These are phyloP conservation scores for Lepiota venenata DNA, from an alignment of 768 basidiomycete species.

Conservation along the genomic window DNA sequence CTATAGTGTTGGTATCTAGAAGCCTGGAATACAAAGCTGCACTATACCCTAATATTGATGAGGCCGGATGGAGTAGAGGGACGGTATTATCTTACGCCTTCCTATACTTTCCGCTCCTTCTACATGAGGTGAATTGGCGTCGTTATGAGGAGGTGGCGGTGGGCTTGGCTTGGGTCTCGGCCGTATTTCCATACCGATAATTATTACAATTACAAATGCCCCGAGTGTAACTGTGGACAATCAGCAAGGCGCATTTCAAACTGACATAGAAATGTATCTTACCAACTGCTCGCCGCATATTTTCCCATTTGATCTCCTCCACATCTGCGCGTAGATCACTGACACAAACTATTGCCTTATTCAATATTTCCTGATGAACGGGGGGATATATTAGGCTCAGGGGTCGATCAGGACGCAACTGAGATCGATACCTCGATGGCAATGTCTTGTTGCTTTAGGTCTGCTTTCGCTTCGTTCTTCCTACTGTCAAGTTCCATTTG, in stretches of 20 bases:
- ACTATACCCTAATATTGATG: neutral
- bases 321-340: constrained; percentile 79
- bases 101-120: constrained; percentile 31
- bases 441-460: constrained; percentile 83
- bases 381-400: neutral
- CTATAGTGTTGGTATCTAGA: constrained; percentile 6
- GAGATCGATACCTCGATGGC: constrained; percentile 60
- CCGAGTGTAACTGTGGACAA: constrained; percentile 49
- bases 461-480: constrained; percentile 85
- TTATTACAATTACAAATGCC: constrained; percentile 65
- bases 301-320: constrained; percentile 87
- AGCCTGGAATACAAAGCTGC: constrained; percentile 4
- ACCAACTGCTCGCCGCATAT: constrained; percentile 83
- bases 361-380: constrained; percentile 59
- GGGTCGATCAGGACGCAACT: neutral
- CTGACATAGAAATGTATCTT: constrained; percentile 23
- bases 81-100: constrained; percentile 27
- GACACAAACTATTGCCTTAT: constrained; percentile 67
- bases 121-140: constrained; percentile 24
- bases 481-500: constrained; percentile 96
- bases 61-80: neutral
- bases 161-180: constrained; percentile 34
- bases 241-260: neutral
- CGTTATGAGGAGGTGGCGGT: constrained; percentile 22
- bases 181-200: constrained; percentile 68